These are phyloP conservation scores for Misopates orontium DNA, from an alignment of 257 asterid species.

Conservation along the genomic window DNA sequence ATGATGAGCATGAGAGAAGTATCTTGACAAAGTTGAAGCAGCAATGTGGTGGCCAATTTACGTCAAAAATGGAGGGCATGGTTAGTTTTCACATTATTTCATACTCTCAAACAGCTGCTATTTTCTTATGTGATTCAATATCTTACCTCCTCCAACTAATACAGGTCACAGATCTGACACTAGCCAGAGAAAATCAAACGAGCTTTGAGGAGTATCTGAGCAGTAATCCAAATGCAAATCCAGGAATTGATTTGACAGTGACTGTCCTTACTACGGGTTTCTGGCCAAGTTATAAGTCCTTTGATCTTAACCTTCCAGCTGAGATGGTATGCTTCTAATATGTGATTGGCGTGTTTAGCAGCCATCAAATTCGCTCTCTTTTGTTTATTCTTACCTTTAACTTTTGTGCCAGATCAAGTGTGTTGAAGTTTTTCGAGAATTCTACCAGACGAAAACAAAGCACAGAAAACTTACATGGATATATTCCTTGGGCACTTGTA, in stretches of 20 bases:
- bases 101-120: neutral
- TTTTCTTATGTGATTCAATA: neutral
- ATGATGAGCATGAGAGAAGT: conserved; percentile 97
- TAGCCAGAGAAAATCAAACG: conserved; percentile 89
- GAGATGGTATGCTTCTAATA: conserved; percentile 63
- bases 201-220: conserved; percentile 83
- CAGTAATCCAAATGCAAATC: conserved; percentile 64
- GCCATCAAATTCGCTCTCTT: neutral
- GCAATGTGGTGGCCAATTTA: conserved; percentile 99
- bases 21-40: conserved; percentile 92
- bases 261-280: conserved; percentile 97
- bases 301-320: conserved; percentile 94
- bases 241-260: conserved; percentile 92
- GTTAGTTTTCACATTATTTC: conserved; percentile 42
- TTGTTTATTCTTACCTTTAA: conserved; percentile 8
- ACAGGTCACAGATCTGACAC: conserved; percentile 93
- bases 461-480: conserved; percentile 10
- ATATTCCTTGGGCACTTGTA: neutral
- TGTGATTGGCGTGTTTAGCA: neutral
- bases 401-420: conserved; percentile 44
- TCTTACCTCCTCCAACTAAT: conserved; percentile 25
- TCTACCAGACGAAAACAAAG: neutral
- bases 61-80: conserved; percentile 99
- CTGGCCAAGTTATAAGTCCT: conserved; percentile 99
- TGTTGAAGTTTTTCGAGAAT: neutral